Evolutionary conservation across 805 yeast species (phyloP).

Genomic region (Candida ortonii): DNA sequence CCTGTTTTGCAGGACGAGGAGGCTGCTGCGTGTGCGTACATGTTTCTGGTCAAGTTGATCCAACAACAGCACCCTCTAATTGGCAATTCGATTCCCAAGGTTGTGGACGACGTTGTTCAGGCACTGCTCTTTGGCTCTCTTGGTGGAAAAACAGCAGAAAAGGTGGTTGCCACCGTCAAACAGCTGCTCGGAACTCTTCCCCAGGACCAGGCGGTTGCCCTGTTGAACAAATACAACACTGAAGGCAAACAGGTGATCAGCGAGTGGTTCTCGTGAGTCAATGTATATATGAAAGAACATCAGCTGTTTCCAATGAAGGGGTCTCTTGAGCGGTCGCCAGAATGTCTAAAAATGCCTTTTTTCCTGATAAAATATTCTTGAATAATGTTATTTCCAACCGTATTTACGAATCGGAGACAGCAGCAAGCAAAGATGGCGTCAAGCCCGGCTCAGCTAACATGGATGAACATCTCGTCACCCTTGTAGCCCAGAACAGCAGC

Average conservation of each 20-base stretch:
- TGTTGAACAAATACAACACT: conserved; percentile 60
- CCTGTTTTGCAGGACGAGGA: conserved; percentile 84
- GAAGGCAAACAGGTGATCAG: conserved; percentile 55
- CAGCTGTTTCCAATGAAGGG: no score
- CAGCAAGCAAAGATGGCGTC: conserved; percentile 4
- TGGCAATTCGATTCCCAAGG: conserved; percentile 48
- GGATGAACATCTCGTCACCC: conserved; percentile 7
- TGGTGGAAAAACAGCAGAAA: conserved; percentile 67
- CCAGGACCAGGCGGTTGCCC: conserved; percentile 61
- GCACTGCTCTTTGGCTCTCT: conserved; percentile 70
- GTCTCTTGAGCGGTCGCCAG: no score
- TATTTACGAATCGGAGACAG: no score
- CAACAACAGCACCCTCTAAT: conserved; percentile 63
- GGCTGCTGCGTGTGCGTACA: conserved; percentile 83
- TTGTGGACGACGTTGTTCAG: conserved; percentile 67
- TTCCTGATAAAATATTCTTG: no score
- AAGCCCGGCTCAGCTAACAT: neutral
- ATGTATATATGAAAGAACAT: no score
- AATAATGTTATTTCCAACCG: no score
- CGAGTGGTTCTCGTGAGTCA: conserved; percentile 27
- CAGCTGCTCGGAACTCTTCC: conserved; percentile 62
- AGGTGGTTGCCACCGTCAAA: conserved; percentile 60
- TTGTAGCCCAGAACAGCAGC: conserved; percentile 12
- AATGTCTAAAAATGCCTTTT: no score
- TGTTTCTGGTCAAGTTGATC: conserved; percentile 69